A percentile compares a stretch with the other conserved stretches of the same genome.
Evolutionary conservation across 768 basidiomycete genomes (phyloP).

Genomic region (Mrakia gelida): DNA sequence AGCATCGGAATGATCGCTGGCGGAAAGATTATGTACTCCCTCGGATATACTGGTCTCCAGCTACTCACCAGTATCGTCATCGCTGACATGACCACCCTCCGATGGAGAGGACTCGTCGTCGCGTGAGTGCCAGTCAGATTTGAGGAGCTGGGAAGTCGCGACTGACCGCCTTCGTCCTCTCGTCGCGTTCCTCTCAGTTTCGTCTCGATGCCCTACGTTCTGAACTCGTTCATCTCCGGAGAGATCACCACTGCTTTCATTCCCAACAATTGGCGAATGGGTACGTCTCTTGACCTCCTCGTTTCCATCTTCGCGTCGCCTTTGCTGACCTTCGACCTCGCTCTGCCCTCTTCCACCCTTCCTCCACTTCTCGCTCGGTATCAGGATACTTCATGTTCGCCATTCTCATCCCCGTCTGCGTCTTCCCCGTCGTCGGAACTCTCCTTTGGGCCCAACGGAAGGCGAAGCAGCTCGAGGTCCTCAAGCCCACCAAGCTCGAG

Average conservation of each 20-base stretch:
- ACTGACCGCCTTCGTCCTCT: neutral
- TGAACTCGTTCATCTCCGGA: slow-evolving; percentile 20
- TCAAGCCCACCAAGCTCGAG: neutral
- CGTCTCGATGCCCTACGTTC: slow-evolving; percentile 23
- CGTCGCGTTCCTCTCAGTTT: neutral
- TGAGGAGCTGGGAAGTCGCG: neutral
- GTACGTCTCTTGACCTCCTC: neutral
- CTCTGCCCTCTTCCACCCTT: neutral
- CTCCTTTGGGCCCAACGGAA: slow-evolving; percentile 45
- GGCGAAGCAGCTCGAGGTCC: slow-evolving; percentile 35
- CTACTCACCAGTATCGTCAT: slow-evolving; percentile 33
- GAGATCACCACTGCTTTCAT: slow-evolving; percentile 44
- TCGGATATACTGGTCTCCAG: slow-evolving; percentile 40
- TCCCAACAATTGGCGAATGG: slow-evolving; percentile 36
- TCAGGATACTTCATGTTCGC: slow-evolving; percentile 39
- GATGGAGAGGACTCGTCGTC: slow-evolving; percentile 44
- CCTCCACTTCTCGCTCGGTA: too few species aligned
- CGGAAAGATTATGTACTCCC: slow-evolving; percentile 52
- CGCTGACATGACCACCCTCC: slow-evolving; percentile 48
- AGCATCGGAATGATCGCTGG: slow-evolving; percentile 40
- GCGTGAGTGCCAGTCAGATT: neutral
- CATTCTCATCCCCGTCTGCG: slow-evolving; percentile 40
- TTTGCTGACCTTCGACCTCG: neutral
- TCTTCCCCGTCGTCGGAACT: slow-evolving; percentile 43
- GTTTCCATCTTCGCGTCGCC: neutral